Evolutionary conservation across 352 stramenopile species (phyloP), one percentile per base, ranked within the genome.

Genomic region (Globisporangium emineosum): DNA sequence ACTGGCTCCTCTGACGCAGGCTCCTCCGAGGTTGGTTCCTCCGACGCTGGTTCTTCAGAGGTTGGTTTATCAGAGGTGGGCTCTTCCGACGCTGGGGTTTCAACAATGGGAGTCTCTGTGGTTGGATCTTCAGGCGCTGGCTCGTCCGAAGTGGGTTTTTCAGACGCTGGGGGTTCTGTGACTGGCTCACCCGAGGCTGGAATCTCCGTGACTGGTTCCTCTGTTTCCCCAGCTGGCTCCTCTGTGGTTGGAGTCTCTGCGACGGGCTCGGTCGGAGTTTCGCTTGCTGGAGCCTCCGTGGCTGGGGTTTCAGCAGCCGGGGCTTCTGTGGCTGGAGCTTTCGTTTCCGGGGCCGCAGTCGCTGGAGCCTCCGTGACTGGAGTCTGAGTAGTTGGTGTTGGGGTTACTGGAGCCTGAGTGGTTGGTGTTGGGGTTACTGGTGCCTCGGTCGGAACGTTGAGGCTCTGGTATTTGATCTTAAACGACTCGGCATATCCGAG

Each of bases 401-500:
- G n/a, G 13, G 19, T 47, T 8, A 33, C 19, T 12, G 35, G 15
- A 9, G 30, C n/a, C 57, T 54, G 21, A 15, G 42, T 47, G 15
- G 19, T 25, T 9, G 35, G 23, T 2, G 29, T 1, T 25, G 19
- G 1, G 13, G 19, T 23, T 13, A n/a, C n/a, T 53, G 58, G 68
- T 15, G 58, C 30, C 19, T 68, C 58, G 8, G 68, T 59, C 1
- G 57, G 64, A 5, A 59, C 27, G 13, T 60, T 19, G 12, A 50
- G 13, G 19, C 32, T 42, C 4, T 61, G 47, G 49, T 69, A 75
- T 8, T 32, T 52, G 8, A 76, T 56, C 21, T 76, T 67, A 40
- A 76, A 76, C 15, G 69, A 60, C 47, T 73, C 55, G 29, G 69
- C 69, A 27, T 76, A 76, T 4, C 58, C 66, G 13, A 76, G 60